Evolutionary conservation across 305 asterid species (phyloP), one percentile per base, ranked within the genome.

Genomic region (Euphrasia arctica): DNA sequence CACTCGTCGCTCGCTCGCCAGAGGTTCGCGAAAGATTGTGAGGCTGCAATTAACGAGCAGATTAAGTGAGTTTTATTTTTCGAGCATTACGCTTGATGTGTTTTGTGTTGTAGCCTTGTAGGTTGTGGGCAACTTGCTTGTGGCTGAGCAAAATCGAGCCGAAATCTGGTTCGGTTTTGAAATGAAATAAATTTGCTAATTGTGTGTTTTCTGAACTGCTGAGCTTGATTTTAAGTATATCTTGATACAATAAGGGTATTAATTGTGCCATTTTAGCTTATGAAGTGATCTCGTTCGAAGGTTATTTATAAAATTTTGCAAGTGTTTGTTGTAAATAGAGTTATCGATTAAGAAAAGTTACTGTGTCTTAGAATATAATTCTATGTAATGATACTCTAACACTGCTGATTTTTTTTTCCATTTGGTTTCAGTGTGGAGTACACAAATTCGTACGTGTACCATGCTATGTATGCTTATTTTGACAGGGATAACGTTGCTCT

Each of bases 401-500:
- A 1, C 7, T 55, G 29, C 13, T 28, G 15, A 72, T 51, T 66
- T 1, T 14, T 65, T 47, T 58, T 50, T 31, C 32, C 47, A 14
- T 64, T 55, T 61, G 63, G 50, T 78, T 73, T 31, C 90, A 91
- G 96, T 57, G 96, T 85, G 81, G 94, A 88, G 66, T 86, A 88
- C 74, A 78, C 80, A 22, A 80, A 78, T 0, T 91, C 98, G 2
- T 88, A 91, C 54, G 90, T 68, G 42, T 91, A 91, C 77, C 96
- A 88, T 72, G 68, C 98, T 25, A 72, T 86, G 51, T 88, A 65
- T 58, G 91, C 91, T 1, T 91, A 82, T 79, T 88, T 91, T 54
- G 96, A 91, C 79, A 70, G 93, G 77, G 96, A 91, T 61, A 81
- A 88, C 64, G 82, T 88, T 58, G 95, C 94, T 18, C 84, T 82